A percentile compares a stretch with the other conserved stretches of the same genome.
phyloP scores from a whole-genome alignment of 169 alveolate genomes.

The Plasmodium coatneyi region DNA sequence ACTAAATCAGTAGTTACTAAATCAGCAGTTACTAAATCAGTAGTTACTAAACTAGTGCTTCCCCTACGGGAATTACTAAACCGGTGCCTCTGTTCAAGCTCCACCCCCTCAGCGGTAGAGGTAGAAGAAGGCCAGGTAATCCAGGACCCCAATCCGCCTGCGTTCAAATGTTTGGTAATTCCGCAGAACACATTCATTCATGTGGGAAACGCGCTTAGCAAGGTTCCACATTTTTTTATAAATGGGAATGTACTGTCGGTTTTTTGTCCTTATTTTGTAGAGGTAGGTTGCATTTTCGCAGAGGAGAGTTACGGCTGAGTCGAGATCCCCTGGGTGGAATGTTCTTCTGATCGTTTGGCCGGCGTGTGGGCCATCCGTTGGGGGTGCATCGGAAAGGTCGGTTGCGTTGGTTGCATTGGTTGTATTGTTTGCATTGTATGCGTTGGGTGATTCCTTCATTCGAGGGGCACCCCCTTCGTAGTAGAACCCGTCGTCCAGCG shows the following conservation, averaged over 20 bases:
- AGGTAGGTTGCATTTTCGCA: constrained; percentile 37
- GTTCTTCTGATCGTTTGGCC: constrained; percentile 18
- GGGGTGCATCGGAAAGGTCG: not conserved
- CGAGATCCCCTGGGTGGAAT: constrained; percentile 13
- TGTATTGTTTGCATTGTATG: no score
- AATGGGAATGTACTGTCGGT: not conserved
- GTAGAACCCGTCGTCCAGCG: constrained; percentile 52
- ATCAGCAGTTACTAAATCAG: no score
- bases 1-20: no score
- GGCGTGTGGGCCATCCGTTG: not conserved
- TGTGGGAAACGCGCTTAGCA: constrained; percentile 11
- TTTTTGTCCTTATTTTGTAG: not conserved
- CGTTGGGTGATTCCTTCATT: not conserved
- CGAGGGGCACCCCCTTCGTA: not conserved
- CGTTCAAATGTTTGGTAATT: constrained; percentile 1
- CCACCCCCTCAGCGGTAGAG: not conserved
- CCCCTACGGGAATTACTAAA: not conserved
- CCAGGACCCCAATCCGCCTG: not conserved
- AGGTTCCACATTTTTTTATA: constrained; percentile 30
- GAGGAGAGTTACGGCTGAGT: not conserved
- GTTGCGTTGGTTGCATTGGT: no score
- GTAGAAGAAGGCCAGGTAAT: constrained; percentile 45
- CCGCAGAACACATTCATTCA: constrained; percentile 23
- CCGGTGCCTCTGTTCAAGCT: not conserved
- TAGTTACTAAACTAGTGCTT: not conserved